Conservation (phyloP, 2,329 filamentous ascomycete genomes). For the Fusarium nematophilum region DNA sequence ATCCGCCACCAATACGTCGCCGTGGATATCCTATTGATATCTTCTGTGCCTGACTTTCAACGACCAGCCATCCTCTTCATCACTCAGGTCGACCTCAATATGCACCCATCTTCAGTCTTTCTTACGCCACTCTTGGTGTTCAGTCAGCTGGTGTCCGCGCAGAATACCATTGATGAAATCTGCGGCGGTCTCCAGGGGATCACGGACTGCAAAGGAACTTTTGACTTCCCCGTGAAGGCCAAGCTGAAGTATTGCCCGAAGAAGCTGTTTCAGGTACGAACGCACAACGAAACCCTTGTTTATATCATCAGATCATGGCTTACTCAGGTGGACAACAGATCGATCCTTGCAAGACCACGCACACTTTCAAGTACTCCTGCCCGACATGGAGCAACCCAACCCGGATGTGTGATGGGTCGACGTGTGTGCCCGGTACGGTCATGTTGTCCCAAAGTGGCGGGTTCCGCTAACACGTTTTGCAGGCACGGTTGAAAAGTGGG, state of each 20-base stretch:
- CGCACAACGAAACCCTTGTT: neutral
- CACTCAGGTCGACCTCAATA: neutral
- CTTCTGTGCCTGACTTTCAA: no score
- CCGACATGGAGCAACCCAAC: conserved; percentile 1
- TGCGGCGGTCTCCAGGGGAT: neutral
- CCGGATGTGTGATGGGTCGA: neutral
- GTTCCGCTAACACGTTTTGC: neutral
- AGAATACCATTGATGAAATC: neutral
- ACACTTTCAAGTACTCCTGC: conserved; percentile 3
- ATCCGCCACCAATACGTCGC: no score
- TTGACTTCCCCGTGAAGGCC: conserved; percentile 1
- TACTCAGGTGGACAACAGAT: neutral
- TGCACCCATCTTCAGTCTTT: neutral
- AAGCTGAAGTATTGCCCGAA: neutral
- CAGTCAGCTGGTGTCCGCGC: conserved; percentile 1
- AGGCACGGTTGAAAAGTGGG: neutral
- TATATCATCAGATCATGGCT: neutral
- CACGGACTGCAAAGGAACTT: neutral
- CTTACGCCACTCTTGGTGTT: neutral
- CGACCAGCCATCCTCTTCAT: neutral
- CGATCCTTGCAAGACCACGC: conserved; percentile 8
- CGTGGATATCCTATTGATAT: no score
- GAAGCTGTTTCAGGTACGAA: neutral
- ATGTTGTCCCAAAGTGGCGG: neutral
- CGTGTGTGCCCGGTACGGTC: conserved; percentile 4